Conservation (phyloP, 495 filamentous ascomycete species). For the Podospora bellae-mahoneyi region DNA sequence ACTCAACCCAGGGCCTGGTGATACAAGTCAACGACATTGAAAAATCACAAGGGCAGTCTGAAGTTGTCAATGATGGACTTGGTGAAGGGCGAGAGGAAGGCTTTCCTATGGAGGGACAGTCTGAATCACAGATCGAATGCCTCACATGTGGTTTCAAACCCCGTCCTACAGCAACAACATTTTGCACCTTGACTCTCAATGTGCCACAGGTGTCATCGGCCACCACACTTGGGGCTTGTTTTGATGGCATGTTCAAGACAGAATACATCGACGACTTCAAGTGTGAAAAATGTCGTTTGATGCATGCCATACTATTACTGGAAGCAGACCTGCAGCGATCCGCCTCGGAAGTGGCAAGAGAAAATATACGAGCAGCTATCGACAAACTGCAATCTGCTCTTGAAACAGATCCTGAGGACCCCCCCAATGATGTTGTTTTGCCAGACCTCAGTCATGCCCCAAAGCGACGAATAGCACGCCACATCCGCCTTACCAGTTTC, state of each 20-base stretch:
- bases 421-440: conserved; percentile 67
- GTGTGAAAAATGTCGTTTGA: conserved; percentile 87
- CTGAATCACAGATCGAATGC: conserved; percentile 93
- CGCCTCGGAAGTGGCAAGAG: conserved; percentile 45
- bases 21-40: not conserved
- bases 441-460: conserved; percentile 71
- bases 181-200: conserved; percentile 88
- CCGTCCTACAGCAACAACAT: conserved; percentile 73
- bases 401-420: conserved; percentile 70
- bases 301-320: conserved; percentile 57
- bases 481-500: conserved; percentile 79
- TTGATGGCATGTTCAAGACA: conserved; percentile 89
- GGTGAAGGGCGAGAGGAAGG: conserved; percentile 55
- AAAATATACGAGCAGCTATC: conserved; percentile 46
- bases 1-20: not conserved
- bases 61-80: not conserved
- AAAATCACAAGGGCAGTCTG: not conserved
- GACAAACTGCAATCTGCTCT: conserved; percentile 59
- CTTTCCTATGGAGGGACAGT: conserved; percentile 80
- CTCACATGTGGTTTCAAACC: conserved; percentile 85
- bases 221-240: conserved; percentile 59
- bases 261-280: conserved; percentile 96
- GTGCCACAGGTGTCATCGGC: conserved; percentile 67
- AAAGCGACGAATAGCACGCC: conserved; percentile 76
- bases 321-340: conserved; percentile 39